Base-by-base conservation (phyloP, 2,329 filamentous ascomycete species). In the Emmonsiellopsis sp. region DNA sequence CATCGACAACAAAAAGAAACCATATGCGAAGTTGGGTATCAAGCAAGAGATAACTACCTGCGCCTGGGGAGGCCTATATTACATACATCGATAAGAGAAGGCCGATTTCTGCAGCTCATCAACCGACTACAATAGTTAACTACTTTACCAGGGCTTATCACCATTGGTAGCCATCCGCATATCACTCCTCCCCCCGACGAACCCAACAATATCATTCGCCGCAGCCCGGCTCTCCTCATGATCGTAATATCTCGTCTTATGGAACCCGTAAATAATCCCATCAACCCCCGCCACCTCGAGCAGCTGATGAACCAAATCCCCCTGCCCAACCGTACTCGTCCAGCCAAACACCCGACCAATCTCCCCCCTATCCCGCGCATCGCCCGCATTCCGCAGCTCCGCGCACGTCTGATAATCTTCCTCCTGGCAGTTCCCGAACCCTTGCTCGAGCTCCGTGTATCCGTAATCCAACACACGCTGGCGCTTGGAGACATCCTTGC, bases 191-290 rank as follows among this genome's bases (percentile, higher is more conserved):
- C 17, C 47, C 10, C 49, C 46, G 13, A 61, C 58, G 31, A 42
- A 57, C 21, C 40, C 39, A 8, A 43, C 43, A 27, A 62, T 57
- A 55, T 54, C 34, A 5, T 27, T 47, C 8, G 57, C 55, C 36
- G 57, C 50, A 37, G 27, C 13, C 45, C 31, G 32, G 33, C 34
- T 53, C n/a, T 55, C 50, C 32, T 45, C 8, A 33, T 33, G 27
- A 13, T 51, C 36, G 33, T 56, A 42, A 51, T 52, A 56, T 2
- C 53, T 51, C 27, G 48, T 48, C 10, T 9, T 42, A 34, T 10
- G 17, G 43, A 54, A 58, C 31, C 57, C 57, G 42, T 58, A 58
- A 44, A 58, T 58, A 40, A 57, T 53, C 21, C 57, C 55, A 51
- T 58, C 57, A 39, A 58, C 55, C 13, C 40, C 21, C n/a, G 57